A percentile compares a stretch with the other conserved stretches of the same genome.
Conservation (phyloP, 202 grass and related monocot species). For the Brachypodium distachyon region DNA sequence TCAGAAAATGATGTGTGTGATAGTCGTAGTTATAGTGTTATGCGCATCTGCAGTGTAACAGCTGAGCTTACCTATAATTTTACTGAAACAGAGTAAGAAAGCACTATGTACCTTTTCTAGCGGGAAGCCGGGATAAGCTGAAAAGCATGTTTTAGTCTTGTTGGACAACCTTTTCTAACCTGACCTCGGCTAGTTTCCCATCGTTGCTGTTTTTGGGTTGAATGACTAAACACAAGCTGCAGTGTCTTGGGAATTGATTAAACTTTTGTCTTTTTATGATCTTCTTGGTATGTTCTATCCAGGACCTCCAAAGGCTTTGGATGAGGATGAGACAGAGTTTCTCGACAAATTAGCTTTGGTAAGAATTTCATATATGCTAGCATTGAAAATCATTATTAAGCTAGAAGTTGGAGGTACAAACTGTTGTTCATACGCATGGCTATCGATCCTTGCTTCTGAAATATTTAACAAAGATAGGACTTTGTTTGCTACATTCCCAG, state of each 20-base stretch:
- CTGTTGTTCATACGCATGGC: neutral
- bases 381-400: neutral
- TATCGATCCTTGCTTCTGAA: neutral
- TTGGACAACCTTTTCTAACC: neutral
- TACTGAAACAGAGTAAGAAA: neutral
- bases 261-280: neutral
- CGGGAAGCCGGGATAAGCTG: neutral
- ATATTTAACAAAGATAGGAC: neutral
- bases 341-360: conserved; percentile 69
- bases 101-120: neutral
- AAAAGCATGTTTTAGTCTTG: neutral
- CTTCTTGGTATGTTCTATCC: conserved; percentile 1
- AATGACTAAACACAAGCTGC: neutral
- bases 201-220: neutral
- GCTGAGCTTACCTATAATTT: neutral
- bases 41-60: neutral
- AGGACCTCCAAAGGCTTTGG: conserved; percentile 95
- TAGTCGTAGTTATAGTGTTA: neutral
- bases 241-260: neutral
- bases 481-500: neutral
- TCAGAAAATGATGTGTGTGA: neutral
- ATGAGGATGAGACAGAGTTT: conserved; percentile 95
- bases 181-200: neutral
- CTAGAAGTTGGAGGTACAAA: neutral
- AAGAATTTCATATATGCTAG: conserved; percentile 26